phyloP scores from a whole-genome alignment of 2,329 filamentous ascomycete genomes.

The Parafenestella ontariensis region DNA sequence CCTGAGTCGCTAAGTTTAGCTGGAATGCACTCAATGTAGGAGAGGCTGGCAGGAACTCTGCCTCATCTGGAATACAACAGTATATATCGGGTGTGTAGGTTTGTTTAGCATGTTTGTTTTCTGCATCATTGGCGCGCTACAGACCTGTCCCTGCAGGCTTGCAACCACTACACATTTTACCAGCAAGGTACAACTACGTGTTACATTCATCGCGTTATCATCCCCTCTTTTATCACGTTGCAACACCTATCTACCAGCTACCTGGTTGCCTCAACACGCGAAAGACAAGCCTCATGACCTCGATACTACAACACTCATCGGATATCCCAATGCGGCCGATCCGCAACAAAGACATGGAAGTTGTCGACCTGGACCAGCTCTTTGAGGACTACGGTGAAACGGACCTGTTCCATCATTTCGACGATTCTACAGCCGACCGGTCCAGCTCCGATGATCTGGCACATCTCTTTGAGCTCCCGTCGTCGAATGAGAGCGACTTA shows the following conservation, averaged over 20 bases:
- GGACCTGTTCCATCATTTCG: slow-evolving; percentile 58
- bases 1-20: slow-evolving; percentile 44
- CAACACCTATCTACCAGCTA: slow-evolving; percentile 21
- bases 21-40: slow-evolving; percentile 42
- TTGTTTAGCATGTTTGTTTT: slow-evolving; percentile 45
- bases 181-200: slow-evolving; percentile 34
- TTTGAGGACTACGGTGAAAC: slow-evolving; percentile 70
- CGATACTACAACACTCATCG: slow-evolving; percentile 32
- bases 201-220: slow-evolving; percentile 22
- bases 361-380: slow-evolving; percentile 66
- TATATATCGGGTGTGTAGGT: slow-evolving; percentile 48
- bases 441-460: slow-evolving; percentile 58
- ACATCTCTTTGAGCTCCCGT: slow-evolving; percentile 60
- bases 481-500: slow-evolving; percentile 59
- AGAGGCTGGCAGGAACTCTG: slow-evolving; percentile 45
- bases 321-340: slow-evolving; percentile 53
- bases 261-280: slow-evolving; percentile 30
- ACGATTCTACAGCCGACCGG: slow-evolving; percentile 57
- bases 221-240: slow-evolving; percentile 18
- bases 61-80: slow-evolving; percentile 24
- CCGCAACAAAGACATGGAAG: slow-evolving; percentile 60
- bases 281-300: slow-evolving; percentile 37
- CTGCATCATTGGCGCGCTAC: slow-evolving; percentile 38
- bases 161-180: slow-evolving; percentile 16
- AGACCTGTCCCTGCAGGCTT: slow-evolving; percentile 35